Percentiles rank a stretch among this genome's conserved stretches.
phyloP scores from a whole-genome alignment of 164 flowering plant species.

The Dillenia suffruticosa region DNA sequence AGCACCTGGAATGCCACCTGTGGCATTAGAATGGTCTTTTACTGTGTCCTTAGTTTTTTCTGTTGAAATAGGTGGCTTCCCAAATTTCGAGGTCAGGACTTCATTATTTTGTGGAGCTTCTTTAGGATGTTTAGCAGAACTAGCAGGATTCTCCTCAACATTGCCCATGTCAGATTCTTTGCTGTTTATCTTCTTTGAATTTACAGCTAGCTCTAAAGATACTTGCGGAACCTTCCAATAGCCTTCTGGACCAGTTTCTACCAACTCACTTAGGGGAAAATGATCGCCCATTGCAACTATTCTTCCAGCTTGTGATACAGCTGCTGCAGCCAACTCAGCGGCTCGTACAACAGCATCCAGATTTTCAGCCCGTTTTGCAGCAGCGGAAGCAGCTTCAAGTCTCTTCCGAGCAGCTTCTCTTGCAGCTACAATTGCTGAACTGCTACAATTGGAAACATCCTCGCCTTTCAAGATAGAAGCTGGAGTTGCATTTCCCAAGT shows the following conservation, averaged over 20 bases:
- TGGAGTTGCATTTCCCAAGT: constrained; percentile 44
- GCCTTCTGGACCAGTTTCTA: constrained; percentile 66
- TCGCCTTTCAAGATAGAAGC: constrained; percentile 58
- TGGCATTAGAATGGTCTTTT: constrained; percentile 19
- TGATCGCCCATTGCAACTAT: constrained; percentile 87
- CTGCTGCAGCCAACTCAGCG: constrained; percentile 93
- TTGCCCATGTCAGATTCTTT: constrained; percentile 7
- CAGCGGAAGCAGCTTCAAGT: constrained; percentile 90
- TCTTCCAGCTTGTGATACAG: constrained; percentile 87
- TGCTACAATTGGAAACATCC: constrained; percentile 29
- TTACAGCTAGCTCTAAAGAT: constrained; percentile 21
- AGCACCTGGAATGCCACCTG: constrained; percentile 28
- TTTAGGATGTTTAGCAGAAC: constrained; percentile 8
- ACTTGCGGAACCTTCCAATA: constrained; percentile 46
- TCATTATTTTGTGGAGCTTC: constrained; percentile 26
- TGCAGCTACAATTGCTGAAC: constrained; percentile 66
- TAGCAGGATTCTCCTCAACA: constrained; percentile 16
- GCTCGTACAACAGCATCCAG: constrained; percentile 89
- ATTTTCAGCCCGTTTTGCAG: constrained; percentile 83
- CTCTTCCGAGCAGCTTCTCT: constrained; percentile 72
- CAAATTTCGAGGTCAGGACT: constrained; percentile 7
- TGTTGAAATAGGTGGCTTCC: constrained; percentile 15
- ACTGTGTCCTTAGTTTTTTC: constrained; percentile 15
- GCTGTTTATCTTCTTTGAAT: constrained; percentile 14
- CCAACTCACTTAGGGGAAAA: constrained; percentile 40